These are phyloP conservation scores for Silene uniflora DNA, from an alignment of 148 eudicot species.

Conservation along the genomic window DNA sequence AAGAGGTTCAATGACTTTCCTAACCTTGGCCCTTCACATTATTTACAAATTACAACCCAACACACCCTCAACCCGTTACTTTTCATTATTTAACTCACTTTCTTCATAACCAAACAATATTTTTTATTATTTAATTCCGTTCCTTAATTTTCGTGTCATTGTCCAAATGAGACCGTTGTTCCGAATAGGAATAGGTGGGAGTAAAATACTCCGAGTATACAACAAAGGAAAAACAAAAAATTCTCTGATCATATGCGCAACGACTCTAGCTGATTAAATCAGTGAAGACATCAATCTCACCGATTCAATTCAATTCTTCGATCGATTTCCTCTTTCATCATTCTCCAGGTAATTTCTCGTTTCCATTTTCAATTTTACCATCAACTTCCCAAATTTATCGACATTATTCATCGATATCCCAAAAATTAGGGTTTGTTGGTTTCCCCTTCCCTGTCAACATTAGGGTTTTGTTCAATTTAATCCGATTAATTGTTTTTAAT, in stretches of 20 bases:
- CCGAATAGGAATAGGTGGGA: no score
- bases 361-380: background rate
- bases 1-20: no score
- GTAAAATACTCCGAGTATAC: no score
- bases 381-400: background rate
- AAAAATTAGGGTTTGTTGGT: slow-evolving; percentile 21
- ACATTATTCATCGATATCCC: background rate
- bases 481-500: background rate
- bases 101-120: no score
- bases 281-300: background rate
- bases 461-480: slow-evolving; percentile 9
- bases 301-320: background rate
- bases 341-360: slow-evolving; percentile 1
- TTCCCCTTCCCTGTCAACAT: background rate
- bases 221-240: no score
- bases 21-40: no score
- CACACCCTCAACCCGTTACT: no score
- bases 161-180: no score
- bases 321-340: background rate
- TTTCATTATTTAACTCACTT: no score
- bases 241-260: background rate
- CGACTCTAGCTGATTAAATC: background rate
- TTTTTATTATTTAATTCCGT: no score
- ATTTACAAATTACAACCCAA: no score
- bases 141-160: no score